Evolutionary conservation across 2,329 filamentous ascomycete genomes (phyloP).

Genomic region (Phaeosphaeriaceae sp.): DNA sequence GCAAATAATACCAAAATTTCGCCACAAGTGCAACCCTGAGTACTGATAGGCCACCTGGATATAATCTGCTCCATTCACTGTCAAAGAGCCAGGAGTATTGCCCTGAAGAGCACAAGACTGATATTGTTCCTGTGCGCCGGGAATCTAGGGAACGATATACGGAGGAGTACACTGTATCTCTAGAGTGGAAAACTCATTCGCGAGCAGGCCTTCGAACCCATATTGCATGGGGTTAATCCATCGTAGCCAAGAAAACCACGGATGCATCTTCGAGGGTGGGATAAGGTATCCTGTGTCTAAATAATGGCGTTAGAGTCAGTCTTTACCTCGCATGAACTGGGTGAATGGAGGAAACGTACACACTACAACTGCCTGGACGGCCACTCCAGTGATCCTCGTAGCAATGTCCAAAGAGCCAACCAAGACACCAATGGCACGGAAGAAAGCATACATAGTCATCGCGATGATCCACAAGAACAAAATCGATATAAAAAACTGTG

Average conservation of each 20-base stretch:
- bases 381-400: slow-evolving; percentile 49
- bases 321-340: too few relatives aligned
- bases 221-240: slow-evolving; percentile 68
- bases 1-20: slow-evolving; percentile 61
- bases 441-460: slow-evolving; percentile 53
- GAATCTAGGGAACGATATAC: slow-evolving; percentile 62
- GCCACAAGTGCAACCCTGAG: slow-evolving; percentile 65
- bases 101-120: slow-evolving; percentile 68
- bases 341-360: slow-evolving; percentile 19
- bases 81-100: slow-evolving; percentile 58
- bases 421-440: slow-evolving; percentile 46
- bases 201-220: slow-evolving; percentile 70
- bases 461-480: slow-evolving; percentile 66
- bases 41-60: slow-evolving; percentile 63
- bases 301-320: too few relatives aligned
- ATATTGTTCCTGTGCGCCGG: slow-evolving; percentile 54
- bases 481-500: slow-evolving; percentile 67
- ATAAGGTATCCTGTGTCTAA: slow-evolving; percentile 46
- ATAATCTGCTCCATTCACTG: slow-evolving; percentile 63
- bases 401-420: slow-evolving; percentile 47
- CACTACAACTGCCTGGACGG: slow-evolving; percentile 49
- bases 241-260: slow-evolving; percentile 49
- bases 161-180: slow-evolving; percentile 62
- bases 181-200: slow-evolving; percentile 72
- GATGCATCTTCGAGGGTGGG: slow-evolving; percentile 49